Evolutionary conservation across 1,284 basidiomycete genomes (phyloP).

Genomic region (Trichosporon sp.): DNA sequence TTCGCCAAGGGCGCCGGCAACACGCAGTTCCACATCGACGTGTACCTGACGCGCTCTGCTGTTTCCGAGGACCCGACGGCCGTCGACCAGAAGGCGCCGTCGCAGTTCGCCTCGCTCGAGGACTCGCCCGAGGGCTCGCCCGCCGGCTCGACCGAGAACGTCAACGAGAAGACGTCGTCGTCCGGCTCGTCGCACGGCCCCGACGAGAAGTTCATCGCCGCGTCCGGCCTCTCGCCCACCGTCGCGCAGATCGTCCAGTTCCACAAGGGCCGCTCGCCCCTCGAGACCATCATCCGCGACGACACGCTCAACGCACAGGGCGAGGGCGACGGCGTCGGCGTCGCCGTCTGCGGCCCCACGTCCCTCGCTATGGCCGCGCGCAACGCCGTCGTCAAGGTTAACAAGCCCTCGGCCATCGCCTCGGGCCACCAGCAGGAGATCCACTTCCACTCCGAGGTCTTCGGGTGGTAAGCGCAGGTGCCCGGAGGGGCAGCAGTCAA

Average conservation of each 20-base stretch:
- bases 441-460: conserved; percentile 28
- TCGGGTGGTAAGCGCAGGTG: conserved; percentile 31
- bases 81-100: not conserved
- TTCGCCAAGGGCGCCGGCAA: conserved; percentile 7
- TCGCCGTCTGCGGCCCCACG: conserved; percentile 30
- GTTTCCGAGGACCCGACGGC: conserved; percentile 10
- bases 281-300: conserved; percentile 15
- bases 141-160: conserved; percentile 9
- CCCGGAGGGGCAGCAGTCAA: not conserved
- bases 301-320: conserved; percentile 6
- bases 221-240: conserved; percentile 2
- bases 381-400: conserved; percentile 24
- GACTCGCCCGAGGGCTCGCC: conserved; percentile 6
- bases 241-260: not conserved
- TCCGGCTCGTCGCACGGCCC: not conserved
- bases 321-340: conserved; percentile 15
- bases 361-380: conserved; percentile 23
- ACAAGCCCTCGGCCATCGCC: conserved; percentile 19
- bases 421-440: conserved; percentile 26
- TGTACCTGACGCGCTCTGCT: conserved; percentile 22
- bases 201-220: conserved; percentile 4
- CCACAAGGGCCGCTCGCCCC: conserved; percentile 15
- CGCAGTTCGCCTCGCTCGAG: conserved; percentile 2
- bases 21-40: conserved; percentile 16
- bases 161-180: conserved; percentile 1